These are phyloP conservation scores for Suillus cothurnatus DNA, from an alignment of 768 basidiomycete species.

Conservation along the genomic window DNA sequence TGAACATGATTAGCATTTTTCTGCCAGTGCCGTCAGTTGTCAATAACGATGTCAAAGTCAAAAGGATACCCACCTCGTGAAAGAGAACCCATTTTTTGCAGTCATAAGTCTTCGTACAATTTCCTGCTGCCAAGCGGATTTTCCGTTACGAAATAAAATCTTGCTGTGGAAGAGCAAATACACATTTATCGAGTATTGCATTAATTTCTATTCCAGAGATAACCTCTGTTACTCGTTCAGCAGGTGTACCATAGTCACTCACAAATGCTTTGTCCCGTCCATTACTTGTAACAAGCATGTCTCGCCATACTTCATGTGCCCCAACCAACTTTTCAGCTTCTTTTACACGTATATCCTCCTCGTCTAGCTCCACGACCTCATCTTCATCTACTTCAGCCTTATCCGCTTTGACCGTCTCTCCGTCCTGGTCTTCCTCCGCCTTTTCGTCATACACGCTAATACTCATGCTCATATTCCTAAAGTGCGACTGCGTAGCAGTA, in stretches of 20 bases:
- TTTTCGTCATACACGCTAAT: conserved; percentile 44
- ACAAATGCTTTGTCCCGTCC: conserved; percentile 89
- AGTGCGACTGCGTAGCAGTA: conserved; percentile 27
- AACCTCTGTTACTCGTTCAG: conserved; percentile 8
- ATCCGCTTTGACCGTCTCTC: conserved; percentile 21
- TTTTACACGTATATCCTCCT: conserved; percentile 48
- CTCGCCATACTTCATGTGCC: conserved; percentile 76
- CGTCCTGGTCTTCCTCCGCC: conserved; percentile 34
- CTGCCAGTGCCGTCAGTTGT: conserved; percentile 38
- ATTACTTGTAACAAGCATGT: conserved; percentile 73
- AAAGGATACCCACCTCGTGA: conserved; percentile 58
- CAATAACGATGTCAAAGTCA: conserved; percentile 9
- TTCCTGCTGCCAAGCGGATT: conserved; percentile 53
- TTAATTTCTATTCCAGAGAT: conserved; percentile 62
- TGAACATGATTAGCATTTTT: conserved; percentile 80
- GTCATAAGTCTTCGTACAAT: conserved; percentile 62
- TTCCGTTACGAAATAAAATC: conserved; percentile 47
- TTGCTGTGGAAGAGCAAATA: conserved; percentile 72
- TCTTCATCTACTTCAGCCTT: conserved; percentile 28
- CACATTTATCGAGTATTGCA: conserved; percentile 80
- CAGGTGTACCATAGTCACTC: conserved; percentile 32
- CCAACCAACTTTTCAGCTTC: conserved; percentile 49
- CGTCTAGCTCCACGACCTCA: conserved; percentile 48
- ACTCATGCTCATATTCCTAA: conserved; percentile 18
- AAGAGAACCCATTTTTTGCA: conserved; percentile 61